Evolutionary conservation across 306 rosid species (phyloP), one percentile per base, ranked within the genome.

Genomic region (Prunus padus): DNA sequence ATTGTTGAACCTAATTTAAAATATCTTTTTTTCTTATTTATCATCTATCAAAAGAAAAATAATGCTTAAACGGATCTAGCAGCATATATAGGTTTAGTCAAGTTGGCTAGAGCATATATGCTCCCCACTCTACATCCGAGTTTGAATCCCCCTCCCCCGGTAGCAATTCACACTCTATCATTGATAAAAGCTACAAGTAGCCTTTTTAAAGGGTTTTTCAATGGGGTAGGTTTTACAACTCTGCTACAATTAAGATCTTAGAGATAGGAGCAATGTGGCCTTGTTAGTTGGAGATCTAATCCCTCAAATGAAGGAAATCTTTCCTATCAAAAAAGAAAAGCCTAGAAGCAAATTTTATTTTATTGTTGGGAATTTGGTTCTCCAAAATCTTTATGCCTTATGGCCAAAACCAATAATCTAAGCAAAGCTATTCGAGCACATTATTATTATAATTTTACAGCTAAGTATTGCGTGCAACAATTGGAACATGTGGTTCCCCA

Each of bases 401-500:
- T 57, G 13, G 22, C 28, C 30, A 61, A 33, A 14, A 28, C 45
- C 4, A n/a, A 71, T 73, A 72, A 26, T 77, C 23, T 23, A 59
- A 57, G 62, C 26, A 52, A 59, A 25, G 57, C 69, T 2, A 22
- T 67, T 22, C 50, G 40, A 75, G 73, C 79, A 74, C 75, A 61
- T 68, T 73, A 26, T 73, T 12, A 55, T 77, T 22, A 37, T 37
- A 69, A 42, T 77, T 72, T 81, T 82, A 74, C 80, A 78, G 83
- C 83, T 64, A 65, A 78, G 65, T 37, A 65, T 73, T 78, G 83
- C 49, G 71, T 69, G 77, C 82, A 73, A 74, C 28, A 37, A 18
- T 45, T 69, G 80, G 64, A 64, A 56, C 86, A 79, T 33, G 80
- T 74, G 78, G 83, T 64, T 23, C 82, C 73, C 59, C 59, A 71